Base-by-base conservation (phyloP, 2,329 filamentous ascomycete species). In the Geosmithia flava region DNA sequence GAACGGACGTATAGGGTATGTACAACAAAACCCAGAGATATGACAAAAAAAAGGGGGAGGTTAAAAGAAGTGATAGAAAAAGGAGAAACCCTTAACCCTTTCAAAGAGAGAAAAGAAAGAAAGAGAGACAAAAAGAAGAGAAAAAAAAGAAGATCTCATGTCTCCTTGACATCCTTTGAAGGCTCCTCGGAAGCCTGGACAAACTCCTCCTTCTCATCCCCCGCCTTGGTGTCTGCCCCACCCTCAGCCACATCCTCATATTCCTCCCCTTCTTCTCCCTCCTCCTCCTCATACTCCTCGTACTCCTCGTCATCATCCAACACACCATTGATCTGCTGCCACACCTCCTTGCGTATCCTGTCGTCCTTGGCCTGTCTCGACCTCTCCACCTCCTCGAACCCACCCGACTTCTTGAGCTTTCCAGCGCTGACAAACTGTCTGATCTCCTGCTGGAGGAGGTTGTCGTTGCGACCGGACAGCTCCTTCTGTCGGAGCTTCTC, bases 331-430 rank as follows among this genome's bases (percentile, higher is more conserved):
- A 76, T 73, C 42, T 78, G 67, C 56, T 83, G 79, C 80, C 80
- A 84, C 13, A 83, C 86, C 63, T 96, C 90, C 57, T 80, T 83
- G 49, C 90, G 75, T 50, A 89, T 88, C 55, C 79, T 76, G 51
- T 97, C 93, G 58, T 98, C 93, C 62, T 91, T 95, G 37, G 82
- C 78, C 60, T 83, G 84, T 46, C 93, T 76, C 44, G 87, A 73
- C 47, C 93, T 77, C 67, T 98, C 93, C 1, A 90, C 84, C 67
- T 98, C 93, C 63, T 97, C 93, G 46, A 95, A 83, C 0, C 93
- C 93, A 41, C 93, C 93, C 15, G 85, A 90, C 75, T 97, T 97
- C 76, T 95, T 97, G 55, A 98, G 70, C 65, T 86, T 93, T 50
- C 88, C 88, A 58, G 95, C 87, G 53, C 86, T 78, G 1, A 97